Evolutionary conservation across 306 rosid genomes (phyloP).

Genomic region (Parietaria judaica): DNA sequence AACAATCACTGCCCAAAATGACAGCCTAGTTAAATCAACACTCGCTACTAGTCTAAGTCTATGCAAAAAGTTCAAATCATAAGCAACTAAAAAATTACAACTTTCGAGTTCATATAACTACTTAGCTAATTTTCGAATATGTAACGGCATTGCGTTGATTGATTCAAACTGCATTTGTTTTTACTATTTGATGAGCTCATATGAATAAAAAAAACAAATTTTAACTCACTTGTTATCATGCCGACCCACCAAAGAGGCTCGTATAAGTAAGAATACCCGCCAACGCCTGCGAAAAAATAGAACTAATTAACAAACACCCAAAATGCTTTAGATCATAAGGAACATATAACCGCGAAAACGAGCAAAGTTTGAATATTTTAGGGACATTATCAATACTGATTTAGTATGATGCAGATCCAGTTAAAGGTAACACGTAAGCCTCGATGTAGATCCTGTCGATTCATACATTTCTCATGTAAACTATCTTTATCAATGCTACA

Average conservation of each 20-base stretch:
- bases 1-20: constrained; percentile 75
- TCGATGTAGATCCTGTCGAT: neutral
- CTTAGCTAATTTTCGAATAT: neutral
- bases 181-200: neutral
- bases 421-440: constrained; percentile 1
- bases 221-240: constrained; percentile 93
- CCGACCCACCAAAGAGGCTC: constrained; percentile 99
- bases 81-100: constrained; percentile 13
- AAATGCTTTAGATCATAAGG: constrained; percentile 2
- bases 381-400: neutral
- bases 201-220: constrained; percentile 13
- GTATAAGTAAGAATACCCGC: constrained; percentile 95
- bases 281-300: constrained; percentile 56
- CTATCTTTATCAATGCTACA: neutral
- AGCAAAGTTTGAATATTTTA: neutral
- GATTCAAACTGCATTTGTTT: no score
- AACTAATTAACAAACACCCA: neutral
- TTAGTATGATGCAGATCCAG: neutral
- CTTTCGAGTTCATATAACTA: neutral
- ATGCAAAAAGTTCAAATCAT: constrained; percentile 2
- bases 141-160: neutral
- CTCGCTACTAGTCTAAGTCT: neutral
- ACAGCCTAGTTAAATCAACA: constrained; percentile 22
- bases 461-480: neutral
- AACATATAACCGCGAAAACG: neutral